Conservation (phyloP, 495 filamentous ascomycete genomes). For the Penicillium egyptiacum region DNA sequence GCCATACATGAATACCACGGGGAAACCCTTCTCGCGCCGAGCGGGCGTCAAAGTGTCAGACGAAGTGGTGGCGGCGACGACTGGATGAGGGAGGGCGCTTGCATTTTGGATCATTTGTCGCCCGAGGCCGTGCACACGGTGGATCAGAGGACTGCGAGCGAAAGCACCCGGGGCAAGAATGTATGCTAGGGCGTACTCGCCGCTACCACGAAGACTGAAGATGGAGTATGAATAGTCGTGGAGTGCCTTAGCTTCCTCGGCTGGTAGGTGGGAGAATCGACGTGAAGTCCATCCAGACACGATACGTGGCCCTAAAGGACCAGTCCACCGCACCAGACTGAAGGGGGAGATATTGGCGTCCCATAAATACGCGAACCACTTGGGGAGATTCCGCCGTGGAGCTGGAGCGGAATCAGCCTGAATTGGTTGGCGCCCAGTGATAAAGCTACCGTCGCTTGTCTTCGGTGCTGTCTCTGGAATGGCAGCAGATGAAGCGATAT, state of each 20-base stretch:
- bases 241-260: constrained; percentile 76
- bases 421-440: constrained; percentile 43
- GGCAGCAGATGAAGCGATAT: constrained; percentile 40
- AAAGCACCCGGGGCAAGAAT: constrained; percentile 92
- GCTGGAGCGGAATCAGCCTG: constrained; percentile 34
- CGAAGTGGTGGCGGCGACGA: constrained; percentile 11
- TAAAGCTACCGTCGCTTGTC: constrained; percentile 59
- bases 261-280: constrained; percentile 83
- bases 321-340: constrained; percentile 80
- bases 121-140: constrained; percentile 82
- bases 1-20: constrained; percentile 91
- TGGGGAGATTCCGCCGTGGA: constrained; percentile 66
- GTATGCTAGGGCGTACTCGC: constrained; percentile 92
- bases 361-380: constrained; percentile 91
- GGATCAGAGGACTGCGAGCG: constrained; percentile 83
- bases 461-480: constrained; percentile 34
- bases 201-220: constrained; percentile 89
- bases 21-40: constrained; percentile 69
- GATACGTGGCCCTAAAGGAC: constrained; percentile 87
- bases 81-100: constrained; percentile 12
- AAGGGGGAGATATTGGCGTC: constrained; percentile 97
- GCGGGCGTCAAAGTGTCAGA: constrained; percentile 20
- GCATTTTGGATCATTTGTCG: constrained; percentile 54
- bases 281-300: constrained; percentile 94
- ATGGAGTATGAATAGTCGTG: constrained; percentile 93